Percentiles rank a stretch among this genome's conserved stretches.
Evolutionary conservation across 2,329 filamentous ascomycete genomes (phyloP).

Genomic region (Ceratocystiopsis minuta): DNA sequence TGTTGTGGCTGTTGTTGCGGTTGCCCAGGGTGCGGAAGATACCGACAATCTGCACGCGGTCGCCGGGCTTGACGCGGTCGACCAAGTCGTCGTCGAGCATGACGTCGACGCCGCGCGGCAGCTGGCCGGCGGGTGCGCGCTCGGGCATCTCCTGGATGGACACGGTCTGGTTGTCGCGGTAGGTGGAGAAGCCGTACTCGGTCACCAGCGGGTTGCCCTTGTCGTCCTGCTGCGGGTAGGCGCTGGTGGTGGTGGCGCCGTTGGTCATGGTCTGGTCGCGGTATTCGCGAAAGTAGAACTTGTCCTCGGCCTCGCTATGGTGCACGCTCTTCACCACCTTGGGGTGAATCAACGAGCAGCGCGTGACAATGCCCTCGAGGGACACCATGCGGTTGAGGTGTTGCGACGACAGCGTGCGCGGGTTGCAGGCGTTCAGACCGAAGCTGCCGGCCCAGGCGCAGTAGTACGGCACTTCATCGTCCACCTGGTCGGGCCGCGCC

Average conservation of each 20-base stretch:
- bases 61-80: slow-evolving; percentile 84
- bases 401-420: slow-evolving; percentile 71
- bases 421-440: slow-evolving; percentile 86
- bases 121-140: slow-evolving; percentile 80
- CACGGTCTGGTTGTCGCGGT: slow-evolving; percentile 91
- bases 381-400: slow-evolving; percentile 96
- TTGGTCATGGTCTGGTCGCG: slow-evolving; percentile 95
- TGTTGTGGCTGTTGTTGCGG: slow-evolving; percentile 70
- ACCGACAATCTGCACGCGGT: slow-evolving; percentile 91
- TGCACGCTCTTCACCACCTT: slow-evolving; percentile 98
- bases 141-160: slow-evolving; percentile 99
- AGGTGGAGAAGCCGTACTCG: slow-evolving; percentile 90
- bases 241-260: slow-evolving; percentile 71
- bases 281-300: slow-evolving; percentile 81
- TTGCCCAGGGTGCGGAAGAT: slow-evolving; percentile 91
- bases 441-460: slow-evolving; percentile 96
- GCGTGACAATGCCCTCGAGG: slow-evolving; percentile 90
- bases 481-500: slow-evolving; percentile 56
- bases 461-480: slow-evolving; percentile 74
- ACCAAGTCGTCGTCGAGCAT: slow-evolving; percentile 94
- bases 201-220: slow-evolving; percentile 83
- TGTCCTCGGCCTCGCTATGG: slow-evolving; percentile 73
- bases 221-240: slow-evolving; percentile 87
- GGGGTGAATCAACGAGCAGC: slow-evolving; percentile 83
- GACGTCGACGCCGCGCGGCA: slow-evolving; percentile 88